Evolutionary conservation across 495 filamentous ascomycete genomes (phyloP).

Genomic region (Barbatosphaeria neglecta): DNA sequence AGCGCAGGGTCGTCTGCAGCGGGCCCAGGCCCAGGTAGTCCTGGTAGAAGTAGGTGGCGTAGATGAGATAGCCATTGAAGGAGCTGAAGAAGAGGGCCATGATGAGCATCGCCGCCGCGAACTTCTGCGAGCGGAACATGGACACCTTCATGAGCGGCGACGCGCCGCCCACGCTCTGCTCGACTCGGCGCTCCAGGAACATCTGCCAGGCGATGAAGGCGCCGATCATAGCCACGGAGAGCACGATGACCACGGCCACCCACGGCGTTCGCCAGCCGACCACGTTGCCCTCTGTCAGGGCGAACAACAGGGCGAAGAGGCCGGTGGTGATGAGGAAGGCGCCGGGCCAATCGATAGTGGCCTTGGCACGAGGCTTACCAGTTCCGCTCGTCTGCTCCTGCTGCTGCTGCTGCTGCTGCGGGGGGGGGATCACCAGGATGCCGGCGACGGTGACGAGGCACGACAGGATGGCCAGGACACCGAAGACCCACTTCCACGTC

Average conservation of each 20-base stretch:
- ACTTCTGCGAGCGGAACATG: constrained; percentile 38
- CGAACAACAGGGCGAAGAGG: constrained; percentile 49
- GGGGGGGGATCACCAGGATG: constrained; percentile 52
- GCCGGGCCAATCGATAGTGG: constrained; percentile 52
- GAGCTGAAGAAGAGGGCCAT: constrained; percentile 47
- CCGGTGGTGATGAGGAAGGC: constrained; percentile 51
- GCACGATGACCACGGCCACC: constrained; percentile 50
- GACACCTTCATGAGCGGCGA: constrained; percentile 50
- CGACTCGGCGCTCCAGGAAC: constrained; percentile 34
- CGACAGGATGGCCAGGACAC: constrained; percentile 51
- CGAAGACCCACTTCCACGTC: constrained; percentile 56
- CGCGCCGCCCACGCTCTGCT: constrained; percentile 1
- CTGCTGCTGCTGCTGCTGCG: constrained; percentile 22
- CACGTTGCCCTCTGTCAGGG: constrained; percentile 51
- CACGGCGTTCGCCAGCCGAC: constrained; percentile 59
- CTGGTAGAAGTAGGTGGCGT: constrained; percentile 53
- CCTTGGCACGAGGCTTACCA: constrained; percentile 7
- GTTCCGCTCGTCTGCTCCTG: too few species aligned
- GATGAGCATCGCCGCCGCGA: constrained; percentile 48
- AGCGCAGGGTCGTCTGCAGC: constrained; percentile 48
- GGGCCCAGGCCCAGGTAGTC: constrained; percentile 41
- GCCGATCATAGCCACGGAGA: constrained; percentile 46
- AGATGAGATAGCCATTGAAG: constrained; percentile 50
- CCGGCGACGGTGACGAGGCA: constrained; percentile 46
- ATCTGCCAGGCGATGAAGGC: constrained; percentile 56